Evolutionary conservation across 2,329 filamentous ascomycete genomes (phyloP), one percentile per base, ranked within the genome.

Genomic region (Aspergillus ibericus): DNA sequence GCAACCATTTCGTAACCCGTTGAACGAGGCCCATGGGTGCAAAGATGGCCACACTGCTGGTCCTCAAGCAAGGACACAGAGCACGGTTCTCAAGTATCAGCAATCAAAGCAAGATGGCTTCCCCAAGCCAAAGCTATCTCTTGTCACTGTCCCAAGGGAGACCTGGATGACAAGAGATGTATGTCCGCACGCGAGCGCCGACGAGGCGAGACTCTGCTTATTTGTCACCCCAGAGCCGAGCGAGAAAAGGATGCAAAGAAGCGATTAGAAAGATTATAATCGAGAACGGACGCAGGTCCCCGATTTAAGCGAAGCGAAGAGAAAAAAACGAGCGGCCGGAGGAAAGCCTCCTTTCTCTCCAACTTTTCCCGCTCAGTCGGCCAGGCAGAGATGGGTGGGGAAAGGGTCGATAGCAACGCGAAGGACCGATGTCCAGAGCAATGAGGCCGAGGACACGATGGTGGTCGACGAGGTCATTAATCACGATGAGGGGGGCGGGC

Each of bases 1-100:
- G 81, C 62, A 83, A 70, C 68, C 80, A 77, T 76, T 83, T 83
- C 66, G 78, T 71, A 58, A 83, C 75, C 62, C 81, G 79, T 67
- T 82, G 81, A 68, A 83, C 78, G 70, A 84, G 79, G 63, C 80
- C 77, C 81, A 83, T 83, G 67, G 67, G 67, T 70, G 69, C 72
- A 65, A 66, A 64, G 58, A 64, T 66, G 65, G 56, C 59, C 62
- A 67, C 65, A 63, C 68, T 67, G 44, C 25, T 47, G 66, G 60
- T 61, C 58, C 48, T 56, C 58, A 35, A 36, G 38, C 40, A 44
- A 55, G 47, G 34, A 48, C 35, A 53, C 38, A 34, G 22, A 56
- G 50, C 35, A 55, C 54, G 50, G 38, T 42, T 58, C 49, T 60
- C 62, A 55, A 47, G 18, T 58, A 50, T 55, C 58, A 55, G 38